Evolutionary conservation across 345 rosid species (phyloP).

Genomic region (thale cress (Arabidopsis thaliana)): TAIR10.1 NC_003070.9:18499001-18499500

Average conservation of each 20-base stretch:
- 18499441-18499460: slow-evolving; percentile 59
- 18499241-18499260: neutral
- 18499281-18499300: neutral
- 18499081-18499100: neutral
- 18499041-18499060: neutral
- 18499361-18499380: slow-evolving; percentile 74
- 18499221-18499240: neutral
- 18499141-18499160: slow-evolving; percentile 88
- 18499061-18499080: neutral
- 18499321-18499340: slow-evolving; percentile 66
- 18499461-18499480: slow-evolving; percentile 50
- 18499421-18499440: slow-evolving; percentile 73
- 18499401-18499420: slow-evolving; percentile 78
- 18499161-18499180: slow-evolving; percentile 72
- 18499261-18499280: neutral
- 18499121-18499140: slow-evolving; percentile 85
- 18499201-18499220: slow-evolving; percentile 67
- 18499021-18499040: neutral
- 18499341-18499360: slow-evolving; percentile 82
- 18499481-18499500: slow-evolving; percentile 52
- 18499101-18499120: slow-evolving; percentile 71
- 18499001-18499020: too few relatives aligned
- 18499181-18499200: slow-evolving; percentile 84
- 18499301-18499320: slow-evolving; percentile 75
- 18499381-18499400: slow-evolving; percentile 85